Conservation (phyloP, 148 eudicot species). For the Chenopodium formosanum region DNA sequence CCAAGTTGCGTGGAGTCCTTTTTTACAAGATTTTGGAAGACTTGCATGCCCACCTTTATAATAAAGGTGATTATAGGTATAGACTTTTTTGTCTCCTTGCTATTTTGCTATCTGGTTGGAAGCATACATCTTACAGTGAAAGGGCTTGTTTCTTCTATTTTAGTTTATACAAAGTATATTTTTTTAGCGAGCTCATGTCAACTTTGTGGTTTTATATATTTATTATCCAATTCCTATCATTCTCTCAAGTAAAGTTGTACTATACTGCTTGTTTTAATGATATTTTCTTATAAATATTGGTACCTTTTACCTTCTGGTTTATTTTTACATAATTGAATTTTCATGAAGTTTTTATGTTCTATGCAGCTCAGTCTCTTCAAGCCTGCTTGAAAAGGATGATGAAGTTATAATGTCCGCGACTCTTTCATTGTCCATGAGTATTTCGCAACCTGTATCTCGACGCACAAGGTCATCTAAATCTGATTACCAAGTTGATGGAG, state of each 20-base stretch:
- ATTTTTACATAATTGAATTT: background rate
- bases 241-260: background rate
- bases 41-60: constrained; percentile 94
- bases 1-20: constrained; percentile 77
- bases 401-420: constrained; percentile 60
- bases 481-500: constrained; percentile 54
- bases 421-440: constrained; percentile 47
- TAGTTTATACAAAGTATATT: too few species aligned
- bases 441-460: constrained; percentile 71
- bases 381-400: constrained; percentile 71
- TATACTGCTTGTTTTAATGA: background rate
- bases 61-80: constrained; percentile 93
- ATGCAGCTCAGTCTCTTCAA: constrained; percentile 67
- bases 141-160: background rate
- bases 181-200: background rate
- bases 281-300: background rate
- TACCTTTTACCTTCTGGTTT: background rate
- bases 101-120: background rate
- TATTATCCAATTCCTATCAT: background rate
- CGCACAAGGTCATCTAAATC: constrained; percentile 73
- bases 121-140: too few species aligned
- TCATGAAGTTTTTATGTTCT: constrained; percentile 21
- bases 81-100: constrained; percentile 3
- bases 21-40: constrained; percentile 95
- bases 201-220: background rate